Base-by-base conservation (phyloP, 2,329 filamentous ascomycete species). In the Fusarium sp. region DNA sequence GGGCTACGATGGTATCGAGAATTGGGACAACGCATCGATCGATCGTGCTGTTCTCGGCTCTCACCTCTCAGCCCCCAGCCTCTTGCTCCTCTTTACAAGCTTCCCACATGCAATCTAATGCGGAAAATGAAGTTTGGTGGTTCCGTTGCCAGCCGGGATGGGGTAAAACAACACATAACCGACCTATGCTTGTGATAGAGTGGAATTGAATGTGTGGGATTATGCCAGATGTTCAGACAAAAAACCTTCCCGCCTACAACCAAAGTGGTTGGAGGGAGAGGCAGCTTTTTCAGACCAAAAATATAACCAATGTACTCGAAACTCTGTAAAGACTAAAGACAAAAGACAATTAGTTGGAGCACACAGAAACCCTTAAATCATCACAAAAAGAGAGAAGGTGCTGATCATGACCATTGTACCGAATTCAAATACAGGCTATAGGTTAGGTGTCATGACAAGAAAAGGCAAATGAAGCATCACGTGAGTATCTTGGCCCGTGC, bases 401-500 rank as follows among this genome's bases (percentile, higher is more conserved):
- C 14, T 48, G 16, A 55, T 55, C 21, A 47, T 32, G 23, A 37
- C 18, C 13, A 28, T 18, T 34, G 21, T 11, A 34, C 32, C 16
- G 10, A 20, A 55, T 16, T 9, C 14, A 10, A n/a, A 18, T 27
- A 8, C 6, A 4, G 11, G n/a, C 37, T 59, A 41, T 40, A 59
- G 56, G 58, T 43, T 57, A 60, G 21, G 16, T 30, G 12, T 25
- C 20, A 55, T 40, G 12, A 21, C 20, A 42, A n/a, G 21, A 55
- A 27, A 18, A 53, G 40, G 32, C n/a, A 23, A 18, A 30, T 5
- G 4, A n/a, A 8, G 3, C 8, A 34, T 66, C 72, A 74, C 72
- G 72, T 75, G 72, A 50, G 8, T 4, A 3, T 0, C 18, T 11
- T 66, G 69, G 72, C 55, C 69, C 63, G 73, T 75, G 73, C 55